Conservation (phyloP, 768 basidiomycete species). For the Hirschioporus abietinus region DNA sequence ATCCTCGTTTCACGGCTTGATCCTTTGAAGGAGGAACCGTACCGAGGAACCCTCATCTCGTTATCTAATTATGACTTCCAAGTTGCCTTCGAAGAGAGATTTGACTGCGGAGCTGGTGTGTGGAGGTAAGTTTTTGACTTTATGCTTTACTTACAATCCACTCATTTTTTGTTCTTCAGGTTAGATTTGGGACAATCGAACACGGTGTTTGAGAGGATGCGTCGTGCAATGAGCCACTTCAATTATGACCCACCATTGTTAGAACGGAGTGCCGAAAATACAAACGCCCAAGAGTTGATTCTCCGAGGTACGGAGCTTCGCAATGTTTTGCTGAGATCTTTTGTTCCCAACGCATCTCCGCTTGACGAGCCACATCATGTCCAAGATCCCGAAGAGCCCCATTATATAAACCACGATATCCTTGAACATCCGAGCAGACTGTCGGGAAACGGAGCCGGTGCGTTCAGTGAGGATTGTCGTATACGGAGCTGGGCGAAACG, state of each 20-base stretch:
- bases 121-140: conserved; percentile 37
- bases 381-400: conserved; percentile 34
- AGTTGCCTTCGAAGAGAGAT: conserved; percentile 51
- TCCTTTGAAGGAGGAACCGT: conserved; percentile 50
- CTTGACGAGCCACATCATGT: conserved; percentile 28
- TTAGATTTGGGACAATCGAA: conserved; percentile 69
- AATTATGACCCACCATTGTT: conserved; percentile 42
- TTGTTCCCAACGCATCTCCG: conserved; percentile 27
- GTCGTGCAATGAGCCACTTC: conserved; percentile 54
- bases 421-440: conserved; percentile 33
- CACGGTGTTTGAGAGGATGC: conserved; percentile 65
- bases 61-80: conserved; percentile 46
- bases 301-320: conserved; percentile 69
- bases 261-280: conserved; percentile 5
- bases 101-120: conserved; percentile 35
- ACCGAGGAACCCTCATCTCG: conserved; percentile 51
- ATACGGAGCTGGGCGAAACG: conserved; percentile 81
- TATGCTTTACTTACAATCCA: not conserved
- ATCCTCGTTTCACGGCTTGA: conserved; percentile 60
- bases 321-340: conserved; percentile 61
- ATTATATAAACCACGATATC: conserved; percentile 31
- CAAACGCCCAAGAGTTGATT: conserved; percentile 42
- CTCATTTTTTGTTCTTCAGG: conserved; percentile 18
- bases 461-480: conserved; percentile 65
- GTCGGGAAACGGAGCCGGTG: conserved; percentile 29